Base-by-base conservation (phyloP, 768 basidiomycete species). In the Suillus subaureus region DNA sequence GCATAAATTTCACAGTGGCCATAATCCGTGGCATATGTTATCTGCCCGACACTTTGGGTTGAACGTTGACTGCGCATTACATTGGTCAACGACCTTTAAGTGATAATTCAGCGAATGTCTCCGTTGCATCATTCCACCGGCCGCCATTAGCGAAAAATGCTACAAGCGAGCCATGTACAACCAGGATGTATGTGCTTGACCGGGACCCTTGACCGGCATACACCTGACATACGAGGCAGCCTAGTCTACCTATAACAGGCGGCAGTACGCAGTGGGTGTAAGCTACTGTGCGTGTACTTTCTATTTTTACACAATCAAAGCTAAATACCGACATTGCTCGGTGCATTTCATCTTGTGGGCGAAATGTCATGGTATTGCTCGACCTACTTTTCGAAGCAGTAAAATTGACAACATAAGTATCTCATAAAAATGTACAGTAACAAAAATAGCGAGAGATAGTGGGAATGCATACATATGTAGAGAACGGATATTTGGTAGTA, bases 391-490 rank as follows among this genome's bases (percentile, higher is more conserved):
- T 58, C 39, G 15, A 58, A 39, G 18, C 11, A 18, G 18, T 54
- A 18, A 21, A 54, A 55, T 55, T 35, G 35, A 55, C 54, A 33
- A 33, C 54, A n/a, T 55, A 55, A 55, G 33, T 55, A n/a, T 33
- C 54, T 35, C 12, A 54, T 54, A 54, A 52, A 28, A 31, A 28
- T 21, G 18, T 54, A 33, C 8, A 37, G 15, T 40, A 4, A 58
- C 39, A 60, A 42, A 26, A 31, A 40, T 18, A 21, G 57, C 11
- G 39, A 60, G 3, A 28, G 11, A 58, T n/a, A 26, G 26, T 28
- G 40, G 18, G 58, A 42, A 42, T 42, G 28, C 58, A 60, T 60
- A 60, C 26, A 31, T 60, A 37, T 60, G 28, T 9, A 58, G 33
- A 55, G 12, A 40, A 16, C 18, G 18, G 37, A 39, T 15, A 39